A percentile compares a stretch with the other conserved stretches of the same genome.
Conservation (phyloP, 176 grass and related monocot species). For the Miscanthus lutarioriparius region DNA sequence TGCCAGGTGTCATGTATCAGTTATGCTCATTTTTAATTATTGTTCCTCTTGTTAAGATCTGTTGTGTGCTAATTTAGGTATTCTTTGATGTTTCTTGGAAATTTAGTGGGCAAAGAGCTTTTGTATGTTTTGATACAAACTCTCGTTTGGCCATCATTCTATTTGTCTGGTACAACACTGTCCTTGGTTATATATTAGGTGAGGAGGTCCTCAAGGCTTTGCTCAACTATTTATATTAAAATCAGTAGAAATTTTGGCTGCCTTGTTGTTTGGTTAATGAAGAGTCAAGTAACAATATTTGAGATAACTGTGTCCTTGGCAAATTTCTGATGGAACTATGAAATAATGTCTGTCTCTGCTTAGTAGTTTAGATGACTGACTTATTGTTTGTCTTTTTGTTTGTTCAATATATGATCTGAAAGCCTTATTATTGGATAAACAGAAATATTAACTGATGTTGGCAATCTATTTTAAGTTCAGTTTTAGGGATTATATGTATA, state of each 20-base stretch:
- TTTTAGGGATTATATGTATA: neutral
- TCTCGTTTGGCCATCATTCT: neutral
- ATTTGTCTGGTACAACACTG: neutral
- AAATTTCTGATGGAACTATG: neutral
- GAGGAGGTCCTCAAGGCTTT: neutral
- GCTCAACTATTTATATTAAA: neutral
- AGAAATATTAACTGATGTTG: neutral
- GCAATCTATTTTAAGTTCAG: neutral
- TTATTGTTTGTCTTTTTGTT: neutral
- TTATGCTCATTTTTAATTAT: neutral
- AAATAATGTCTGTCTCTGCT: neutral
- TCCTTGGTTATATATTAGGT: conserved; percentile 3
- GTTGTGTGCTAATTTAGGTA: conserved; percentile 11
- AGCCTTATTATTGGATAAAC: neutral
- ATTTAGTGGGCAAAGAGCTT: neutral
- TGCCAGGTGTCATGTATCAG: neutral
- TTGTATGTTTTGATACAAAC: neutral
- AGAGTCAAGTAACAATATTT: neutral
- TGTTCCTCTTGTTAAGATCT: neutral
- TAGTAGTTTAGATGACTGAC: neutral
- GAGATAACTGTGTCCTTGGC: neutral
- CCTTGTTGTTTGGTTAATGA: neutral
- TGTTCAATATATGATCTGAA: neutral
- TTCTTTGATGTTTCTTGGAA: neutral
- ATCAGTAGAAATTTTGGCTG: neutral